These are phyloP conservation scores for Fraxinus angustifolia DNA, from an alignment of 305 asterid genomes.

Conservation along the genomic window DNA sequence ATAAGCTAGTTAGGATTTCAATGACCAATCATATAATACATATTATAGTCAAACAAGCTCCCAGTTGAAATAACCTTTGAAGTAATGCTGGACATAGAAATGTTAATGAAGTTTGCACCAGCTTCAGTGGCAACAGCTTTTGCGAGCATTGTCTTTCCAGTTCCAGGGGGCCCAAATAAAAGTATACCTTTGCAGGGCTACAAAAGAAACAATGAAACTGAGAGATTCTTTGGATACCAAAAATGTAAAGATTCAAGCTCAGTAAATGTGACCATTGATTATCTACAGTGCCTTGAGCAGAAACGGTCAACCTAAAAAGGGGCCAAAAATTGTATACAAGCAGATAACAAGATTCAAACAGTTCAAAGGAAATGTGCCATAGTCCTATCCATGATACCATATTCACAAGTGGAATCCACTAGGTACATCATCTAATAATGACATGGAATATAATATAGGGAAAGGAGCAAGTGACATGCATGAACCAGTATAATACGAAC, in stretches of 20 bases:
- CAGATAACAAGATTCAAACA: constrained; percentile 1
- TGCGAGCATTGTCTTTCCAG: constrained; percentile 5
- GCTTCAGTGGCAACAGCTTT: constrained; percentile 5
- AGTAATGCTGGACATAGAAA: constrained; percentile 10
- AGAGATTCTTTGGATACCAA: constrained; percentile 13
- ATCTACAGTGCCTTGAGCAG: constrained; percentile 1
- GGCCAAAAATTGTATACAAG: background rate
- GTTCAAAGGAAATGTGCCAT: constrained; percentile 1
- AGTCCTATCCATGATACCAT: constrained; percentile 3
- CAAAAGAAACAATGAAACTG: constrained; percentile 5
- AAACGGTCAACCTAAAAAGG: background rate
- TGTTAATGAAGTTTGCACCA: constrained; percentile 9
- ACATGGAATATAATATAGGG: background rate
- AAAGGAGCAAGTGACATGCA: background rate
- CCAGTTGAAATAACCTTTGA: background rate
- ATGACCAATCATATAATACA: background rate
- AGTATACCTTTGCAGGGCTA: constrained; percentile 16
- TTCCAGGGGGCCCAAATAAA: constrained; percentile 7
- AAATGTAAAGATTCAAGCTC: background rate
- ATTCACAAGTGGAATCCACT: background rate
- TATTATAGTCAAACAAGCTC: background rate
- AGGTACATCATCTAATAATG: background rate
- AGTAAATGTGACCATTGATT: background rate
- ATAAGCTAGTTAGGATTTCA: background rate
- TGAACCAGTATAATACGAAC: background rate